A percentile compares a stretch with the other conserved stretches of the same genome.
Evolutionary conservation across 2,329 filamentous ascomycete species (phyloP).

Genomic region (Xylariales sp.): DNA sequence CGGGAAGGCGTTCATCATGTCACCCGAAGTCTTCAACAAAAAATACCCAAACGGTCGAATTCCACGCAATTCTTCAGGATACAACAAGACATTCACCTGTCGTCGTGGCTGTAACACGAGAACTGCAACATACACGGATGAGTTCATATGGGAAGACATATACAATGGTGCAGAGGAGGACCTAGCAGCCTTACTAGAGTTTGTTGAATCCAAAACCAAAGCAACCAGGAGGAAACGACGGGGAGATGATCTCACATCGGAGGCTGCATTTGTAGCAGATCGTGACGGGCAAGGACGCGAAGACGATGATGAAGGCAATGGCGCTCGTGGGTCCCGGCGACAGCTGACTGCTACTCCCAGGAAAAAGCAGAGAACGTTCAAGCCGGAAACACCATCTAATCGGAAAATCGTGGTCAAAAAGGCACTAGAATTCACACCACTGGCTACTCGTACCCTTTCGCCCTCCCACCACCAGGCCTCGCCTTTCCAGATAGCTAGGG

Average conservation of each 20-base stretch:
- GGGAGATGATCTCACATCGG: conserved; percentile 20
- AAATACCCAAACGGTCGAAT: conserved; percentile 72
- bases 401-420: conserved; percentile 70
- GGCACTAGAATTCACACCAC: conserved; percentile 87
- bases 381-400: conserved; percentile 36
- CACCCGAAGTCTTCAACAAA: conserved; percentile 60
- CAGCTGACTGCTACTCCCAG: conserved; percentile 43
- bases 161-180: conserved; percentile 64
- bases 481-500: conserved; percentile 87
- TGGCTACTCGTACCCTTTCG: conserved; percentile 83
- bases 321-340: conserved; percentile 26
- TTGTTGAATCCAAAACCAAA: conserved; percentile 70
- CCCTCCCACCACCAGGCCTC: conserved; percentile 72
- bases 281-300: conserved; percentile 18
- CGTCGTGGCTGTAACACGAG: conserved; percentile 84
- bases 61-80: conserved; percentile 66
- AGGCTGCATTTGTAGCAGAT: conserved; percentile 24
- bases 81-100: conserved; percentile 85
- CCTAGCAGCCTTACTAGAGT: conserved; percentile 59
- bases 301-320: conserved; percentile 20
- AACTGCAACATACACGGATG: conserved; percentile 85
- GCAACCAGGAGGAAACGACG: conserved; percentile 51
- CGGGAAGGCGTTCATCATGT: conserved; percentile 79
- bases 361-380: conserved; percentile 49
- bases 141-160: conserved; percentile 87